Base-by-base conservation (phyloP, 1,139 yeast genomes). In the Yamadazyma pseudoaaseri region DNA sequence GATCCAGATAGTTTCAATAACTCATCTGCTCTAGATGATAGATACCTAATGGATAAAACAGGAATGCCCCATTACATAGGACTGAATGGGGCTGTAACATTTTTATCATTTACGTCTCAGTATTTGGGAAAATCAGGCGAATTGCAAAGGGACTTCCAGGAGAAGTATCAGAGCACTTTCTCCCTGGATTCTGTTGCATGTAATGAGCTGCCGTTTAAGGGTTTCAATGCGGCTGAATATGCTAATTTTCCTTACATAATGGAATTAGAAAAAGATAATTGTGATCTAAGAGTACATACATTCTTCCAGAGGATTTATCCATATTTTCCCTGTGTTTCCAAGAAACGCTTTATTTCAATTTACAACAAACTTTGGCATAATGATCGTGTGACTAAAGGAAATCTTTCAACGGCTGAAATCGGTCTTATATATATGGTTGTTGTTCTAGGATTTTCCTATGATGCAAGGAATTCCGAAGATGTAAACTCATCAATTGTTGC, bases 401-500 rank as follows among this genome's bases (percentile, higher is more conserved):
- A 9, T n/a, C n/a, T 22, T 8, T 7, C 25, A 7, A 22, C n/a
- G 7, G 7, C 25, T 11, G 25, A 22, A 22, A 22, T 22, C n/a
- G 25, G 25, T 22, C 25, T 22, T 22, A 11, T 22, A 8, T 22
- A 22, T 22, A 22, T 22, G 25, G 25, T 22, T 9, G n/a, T 22
- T 67, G 52, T 69, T 11, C 38, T 68, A 13, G 71, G 67, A 12
- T 30, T 20, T 24, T 32, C 18, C 13, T 33, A 28, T 16, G 15
- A 27, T 8, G 21, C 14, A 4, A 10, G 17, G 9, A 26, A 34
- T n/a, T 18, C 21, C 8, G 48, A 60, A 26, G 17, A 25, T 13
- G 27, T 13, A 6, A 22, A 22, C n/a, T 22, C 53, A 50, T n/a
- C 13, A 27, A 16, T 25, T 12, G 7, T 25, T 5, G 12, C 16